Base-by-base conservation (phyloP, 1,284 basidiomycete genomes). In the Laetiporus sulphureus region DNA sequence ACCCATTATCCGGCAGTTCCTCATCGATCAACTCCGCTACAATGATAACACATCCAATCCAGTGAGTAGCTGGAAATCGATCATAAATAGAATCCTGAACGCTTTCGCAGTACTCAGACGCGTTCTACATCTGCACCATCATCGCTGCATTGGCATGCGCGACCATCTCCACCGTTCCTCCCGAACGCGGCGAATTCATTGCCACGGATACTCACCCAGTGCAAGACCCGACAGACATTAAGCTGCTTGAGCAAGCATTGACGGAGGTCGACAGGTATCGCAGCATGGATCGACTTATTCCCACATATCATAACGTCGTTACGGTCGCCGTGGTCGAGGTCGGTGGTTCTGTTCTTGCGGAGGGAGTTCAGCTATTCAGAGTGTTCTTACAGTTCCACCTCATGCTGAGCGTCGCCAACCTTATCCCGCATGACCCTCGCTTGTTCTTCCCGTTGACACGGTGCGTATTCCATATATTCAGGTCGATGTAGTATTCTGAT, bases 11-110 rank as follows among this genome's bases (percentile, higher is more conserved):
- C 80, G 92, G 41, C 83, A 84, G 44, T 92, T 96, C 59, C 69
- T 99, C 32, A 83, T 96, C 50, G 91, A 96, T 57, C 80, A 96
- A 50, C 69, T 99, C 13, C 76, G 83, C 3, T 92, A 91, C 61
- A 98, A 99, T 61, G 94, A 98, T 64, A 99, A 98, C 59, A 93
- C 91, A 2, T 77, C 81, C 15, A 98, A 97, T 59, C 69, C 76
- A 25, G 91, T 93, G 52, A 58, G 86, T 71, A 20, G 16, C 23
- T 31, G 12, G 40, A 32, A 46, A 18, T 4, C 2, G 32, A n/a
- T 6, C 1, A 7, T 7, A 19, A 11, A 18, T 10, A 31, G 36
- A 21, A 32, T 16, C 8, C 41, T 18, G 21, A 29, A 36, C 39
- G 22, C 40, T 23, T 30, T 30, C 45, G 21, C 56, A 92, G 84